Base-by-base conservation (phyloP, 108 stramenopile species). In the Skeletonema marinoi region DNA sequence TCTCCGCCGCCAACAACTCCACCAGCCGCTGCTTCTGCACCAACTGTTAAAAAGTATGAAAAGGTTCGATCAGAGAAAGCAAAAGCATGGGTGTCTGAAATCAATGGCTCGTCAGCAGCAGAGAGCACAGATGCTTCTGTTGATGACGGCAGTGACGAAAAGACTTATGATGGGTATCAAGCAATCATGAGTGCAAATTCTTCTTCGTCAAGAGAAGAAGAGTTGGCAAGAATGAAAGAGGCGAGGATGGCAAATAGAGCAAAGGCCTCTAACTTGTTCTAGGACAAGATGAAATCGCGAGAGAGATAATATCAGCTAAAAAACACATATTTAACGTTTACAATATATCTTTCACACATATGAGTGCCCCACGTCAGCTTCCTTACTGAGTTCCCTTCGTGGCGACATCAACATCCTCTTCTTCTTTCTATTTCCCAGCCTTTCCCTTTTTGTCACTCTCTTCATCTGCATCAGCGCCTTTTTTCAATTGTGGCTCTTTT, bases 151-250 rank as follows among this genome's bases (percentile, higher is more conserved):
- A 59, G 63, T 3, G 74, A 80, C 56, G 93, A 92, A 80, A 89
- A 78, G 31, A 90, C 91, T 9, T 90, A 68, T 65, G 93, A 94
- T 74, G 93, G 93, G 5, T 94, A 94, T 71, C 86, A 89, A 68
- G 88, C 64, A 13, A 92, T 94, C 51, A 75, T 80, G 60, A 46
- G 73, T 39, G 89, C 91, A 0, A 94, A 92, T 66, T 63, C 80
- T 29, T 42, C 89, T 17, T 25, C 48, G 6, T 83, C 80, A 1
- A 77, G 89, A 69, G 82, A 90, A 46, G 93, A 88, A 10, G 88
- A 92, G 67, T 73, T 92, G 61, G 42, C 84, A 10, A 71, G 70
- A 6, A 94, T 94, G 93, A 81, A 83, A 70, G 81, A 76, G 68
- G 87, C 91, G 0, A 71, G 93, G 8, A 76, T 68, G 38, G 50